Conservation (phyloP, 176 grass and related monocot genomes). For the Ananas comosus region DNA sequence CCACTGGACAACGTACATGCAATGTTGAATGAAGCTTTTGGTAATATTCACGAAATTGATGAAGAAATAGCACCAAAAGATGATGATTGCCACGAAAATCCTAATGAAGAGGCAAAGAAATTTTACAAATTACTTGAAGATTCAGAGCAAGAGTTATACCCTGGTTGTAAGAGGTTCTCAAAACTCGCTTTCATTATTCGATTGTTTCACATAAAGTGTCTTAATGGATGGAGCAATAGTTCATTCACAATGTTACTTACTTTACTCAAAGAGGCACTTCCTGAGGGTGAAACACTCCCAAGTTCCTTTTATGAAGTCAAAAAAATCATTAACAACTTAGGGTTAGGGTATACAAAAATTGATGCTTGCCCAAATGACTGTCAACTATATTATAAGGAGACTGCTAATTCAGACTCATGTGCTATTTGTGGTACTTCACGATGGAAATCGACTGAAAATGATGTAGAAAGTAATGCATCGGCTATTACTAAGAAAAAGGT, state of each 20-base stretch:
- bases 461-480: no score
- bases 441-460: constrained; percentile 1
- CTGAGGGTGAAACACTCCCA: constrained; percentile 1
- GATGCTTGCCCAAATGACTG: constrained; percentile 27
- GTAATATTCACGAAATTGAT: neutral
- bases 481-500: neutral
- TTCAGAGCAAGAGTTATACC: neutral
- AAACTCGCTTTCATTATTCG: neutral
- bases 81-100: neutral
- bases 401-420: neutral
- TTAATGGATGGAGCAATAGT: neutral
- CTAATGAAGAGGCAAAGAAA: neutral
- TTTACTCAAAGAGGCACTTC: constrained; percentile 1
- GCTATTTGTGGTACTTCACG: neutral
- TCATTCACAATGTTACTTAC: neutral
- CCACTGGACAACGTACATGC: neutral
- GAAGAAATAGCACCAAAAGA: neutral
- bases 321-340: constrained; percentile 18
- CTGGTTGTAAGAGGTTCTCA: neutral
- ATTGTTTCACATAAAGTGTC: neutral
- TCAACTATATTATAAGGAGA: constrained; percentile 16
- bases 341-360: constrained; percentile 19
- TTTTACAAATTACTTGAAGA: neutral
- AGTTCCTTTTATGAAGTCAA: constrained; percentile 16
- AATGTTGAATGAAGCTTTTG: neutral